These are phyloP conservation scores for Dioszegia hungarica DNA, from an alignment of 768 basidiomycete genomes.

Conservation along the genomic window DNA sequence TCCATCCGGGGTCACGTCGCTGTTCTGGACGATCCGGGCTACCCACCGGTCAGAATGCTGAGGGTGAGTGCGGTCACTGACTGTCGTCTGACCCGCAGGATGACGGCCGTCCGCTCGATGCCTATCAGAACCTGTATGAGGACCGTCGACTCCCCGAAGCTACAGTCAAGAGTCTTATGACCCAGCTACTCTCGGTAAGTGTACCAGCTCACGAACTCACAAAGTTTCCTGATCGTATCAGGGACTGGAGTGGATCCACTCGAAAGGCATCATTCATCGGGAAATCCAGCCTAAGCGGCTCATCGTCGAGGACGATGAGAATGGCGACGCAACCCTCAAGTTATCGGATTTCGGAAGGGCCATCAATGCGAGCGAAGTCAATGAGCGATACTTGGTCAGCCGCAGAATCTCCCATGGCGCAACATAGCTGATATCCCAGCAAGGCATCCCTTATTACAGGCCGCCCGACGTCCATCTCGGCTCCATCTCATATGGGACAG, in stretches of 20 bases:
- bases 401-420: too few relatives aligned
- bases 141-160: not conserved
- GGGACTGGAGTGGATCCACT: slow-evolving; percentile 5
- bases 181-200: not conserved
- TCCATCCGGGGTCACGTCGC: not conserved
- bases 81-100: not conserved
- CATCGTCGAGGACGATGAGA: not conserved
- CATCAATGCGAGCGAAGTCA: not conserved
- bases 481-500: not conserved
- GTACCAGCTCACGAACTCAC: too few relatives aligned
- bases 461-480: slow-evolving; percentile 4
- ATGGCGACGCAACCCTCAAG: not conserved
- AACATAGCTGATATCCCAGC: not conserved
- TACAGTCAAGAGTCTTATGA: not conserved
- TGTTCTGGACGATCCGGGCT: not conserved
- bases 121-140: not conserved
- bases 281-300: not conserved
- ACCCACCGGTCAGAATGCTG: not conserved
- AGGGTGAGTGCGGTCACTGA: not conserved
- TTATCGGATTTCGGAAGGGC: not conserved
- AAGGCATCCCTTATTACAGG: too few relatives aligned
- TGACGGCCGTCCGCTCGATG: not conserved
- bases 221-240: not conserved
- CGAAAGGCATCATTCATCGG: not conserved
- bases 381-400: slow-evolving; percentile 1